Evolutionary conservation across 148 eudicot genomes (phyloP).

Genomic region (Diospyros kaki): DNA sequence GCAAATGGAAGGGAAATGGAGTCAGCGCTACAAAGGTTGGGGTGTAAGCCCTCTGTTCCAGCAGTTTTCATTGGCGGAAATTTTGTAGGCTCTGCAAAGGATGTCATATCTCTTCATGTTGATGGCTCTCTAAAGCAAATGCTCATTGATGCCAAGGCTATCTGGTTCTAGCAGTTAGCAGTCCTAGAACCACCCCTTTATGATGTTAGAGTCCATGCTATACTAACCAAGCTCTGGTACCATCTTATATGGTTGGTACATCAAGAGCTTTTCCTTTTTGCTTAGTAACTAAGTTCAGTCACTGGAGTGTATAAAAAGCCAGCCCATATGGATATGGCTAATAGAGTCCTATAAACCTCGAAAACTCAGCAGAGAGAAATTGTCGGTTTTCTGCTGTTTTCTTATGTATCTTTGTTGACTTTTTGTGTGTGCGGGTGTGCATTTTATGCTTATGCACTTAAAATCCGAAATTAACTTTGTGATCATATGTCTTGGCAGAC

Average conservation of each 20-base stretch:
- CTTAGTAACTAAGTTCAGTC: neutral
- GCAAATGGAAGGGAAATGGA: conserved; percentile 31
- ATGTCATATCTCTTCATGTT: conserved; percentile 27
- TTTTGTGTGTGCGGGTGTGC: neutral
- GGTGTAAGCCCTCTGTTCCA: conserved; percentile 24
- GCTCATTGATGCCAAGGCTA: conserved; percentile 21
- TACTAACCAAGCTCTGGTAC: neutral
- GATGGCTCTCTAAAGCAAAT: conserved; percentile 14
- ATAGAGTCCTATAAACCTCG: neutral
- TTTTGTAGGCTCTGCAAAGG: conserved; percentile 20
- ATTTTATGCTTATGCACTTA: neutral
- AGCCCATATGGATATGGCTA: neutral
- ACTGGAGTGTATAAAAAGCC: neutral
- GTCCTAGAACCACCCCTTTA: neutral
- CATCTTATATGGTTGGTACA: neutral
- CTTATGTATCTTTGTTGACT: neutral
- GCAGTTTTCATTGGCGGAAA: conserved; percentile 28
- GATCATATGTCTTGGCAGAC: neutral
- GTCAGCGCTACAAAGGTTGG: conserved; percentile 11
- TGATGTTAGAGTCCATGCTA: neutral
- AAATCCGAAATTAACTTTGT: neutral
- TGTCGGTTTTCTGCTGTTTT: neutral
- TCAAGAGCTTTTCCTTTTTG: neutral
- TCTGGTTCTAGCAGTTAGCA: conserved; percentile 10
- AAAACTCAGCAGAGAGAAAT: no score